Evolutionary conservation across 2,329 filamentous ascomycete genomes (phyloP), one percentile per base, ranked within the genome.

Genomic region (Lasiodiplodia citricola): DNA sequence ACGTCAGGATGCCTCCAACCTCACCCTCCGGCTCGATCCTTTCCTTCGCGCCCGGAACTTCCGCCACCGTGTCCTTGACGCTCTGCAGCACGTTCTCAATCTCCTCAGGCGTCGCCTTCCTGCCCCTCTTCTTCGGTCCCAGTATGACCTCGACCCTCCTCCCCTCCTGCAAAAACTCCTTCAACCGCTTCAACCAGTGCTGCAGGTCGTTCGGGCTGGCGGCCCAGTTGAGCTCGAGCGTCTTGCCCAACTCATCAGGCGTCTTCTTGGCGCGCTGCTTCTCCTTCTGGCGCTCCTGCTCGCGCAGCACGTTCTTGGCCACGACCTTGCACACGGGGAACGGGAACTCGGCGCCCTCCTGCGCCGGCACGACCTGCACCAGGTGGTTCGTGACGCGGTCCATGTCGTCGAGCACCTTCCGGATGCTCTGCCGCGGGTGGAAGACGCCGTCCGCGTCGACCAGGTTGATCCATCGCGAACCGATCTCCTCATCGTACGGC

Each of bases 181-280:
- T 81, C 74, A 95, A 78, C 81, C 89, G 88, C 75, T 87, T 87
- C 78, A 96, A 52, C 76, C 90, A 87, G 77, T 92, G 90, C n/a
- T 81, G 81, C 65, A 97, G 79, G 82, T 97, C 94, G 76, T 95
- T 87, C 14, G 80, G 76, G 70, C 89, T 90, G 75, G 97, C 96
- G 41, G 91, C 90, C 94, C 94, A 98, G 79, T 93, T 95, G 74
- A 98, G 74, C 81, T 97, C 94, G n/a, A 97, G 79, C 76, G 91
- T 90, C 82, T 97, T 97, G 18, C 80, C 76, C 37, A 68, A 21
- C 7, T 68, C 67, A 72, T 83, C 51, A 14, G 71, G 71, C 4
- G 70, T 73, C 5, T 71, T 66, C 44, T 71, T 67, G 2, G 73
- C 84, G 44, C 81, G 75, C 23, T 76, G 73, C 69, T 82, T 80